A percentile compares a stretch with the other conserved stretches of the same genome.
These are phyloP conservation scores for Penicillium janthinellum DNA, from an alignment of 2,329 filamentous ascomycete species.

Conservation along the genomic window DNA sequence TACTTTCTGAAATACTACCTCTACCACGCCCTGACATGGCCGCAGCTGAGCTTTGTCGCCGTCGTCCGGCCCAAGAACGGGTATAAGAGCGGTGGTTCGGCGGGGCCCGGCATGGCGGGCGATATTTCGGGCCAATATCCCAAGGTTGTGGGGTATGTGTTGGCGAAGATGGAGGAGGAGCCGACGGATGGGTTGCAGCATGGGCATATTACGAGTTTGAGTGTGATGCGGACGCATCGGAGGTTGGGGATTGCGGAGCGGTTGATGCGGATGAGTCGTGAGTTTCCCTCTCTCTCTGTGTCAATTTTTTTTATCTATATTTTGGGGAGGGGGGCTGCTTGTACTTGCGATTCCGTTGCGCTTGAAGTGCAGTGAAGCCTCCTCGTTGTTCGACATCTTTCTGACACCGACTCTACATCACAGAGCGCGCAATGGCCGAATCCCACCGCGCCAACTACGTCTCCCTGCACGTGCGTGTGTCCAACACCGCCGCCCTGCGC, in stretches of 20 bases:
- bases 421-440: constrained; percentile 95
- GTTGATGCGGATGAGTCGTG: constrained; percentile 94
- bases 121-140: constrained; percentile 64
- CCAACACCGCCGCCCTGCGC: constrained; percentile 86
- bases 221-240: constrained; percentile 94
- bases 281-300: constrained; percentile 35
- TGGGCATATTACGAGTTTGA: constrained; percentile 93
- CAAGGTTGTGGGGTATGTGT: constrained; percentile 98
- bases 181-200: constrained; percentile 86
- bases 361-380: no score
- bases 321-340: neutral
- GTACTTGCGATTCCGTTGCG: neutral
- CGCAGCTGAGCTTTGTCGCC: constrained; percentile 93
- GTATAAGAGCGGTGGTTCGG: constrained; percentile 67
- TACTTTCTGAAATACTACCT: constrained; percentile 99
- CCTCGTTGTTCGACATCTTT: no score
- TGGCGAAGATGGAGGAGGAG: constrained; percentile 99
- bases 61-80: constrained; percentile 82
- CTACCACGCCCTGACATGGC: constrained; percentile 98
- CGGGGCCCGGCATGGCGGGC: constrained; percentile 22
- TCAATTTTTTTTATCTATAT: neutral
- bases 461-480: constrained; percentile 91
- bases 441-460: constrained; percentile 90
- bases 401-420: neutral
- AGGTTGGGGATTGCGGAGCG: constrained; percentile 92